Conservation (phyloP, 345 rosid species). For the Citrus unshiu region DNA sequence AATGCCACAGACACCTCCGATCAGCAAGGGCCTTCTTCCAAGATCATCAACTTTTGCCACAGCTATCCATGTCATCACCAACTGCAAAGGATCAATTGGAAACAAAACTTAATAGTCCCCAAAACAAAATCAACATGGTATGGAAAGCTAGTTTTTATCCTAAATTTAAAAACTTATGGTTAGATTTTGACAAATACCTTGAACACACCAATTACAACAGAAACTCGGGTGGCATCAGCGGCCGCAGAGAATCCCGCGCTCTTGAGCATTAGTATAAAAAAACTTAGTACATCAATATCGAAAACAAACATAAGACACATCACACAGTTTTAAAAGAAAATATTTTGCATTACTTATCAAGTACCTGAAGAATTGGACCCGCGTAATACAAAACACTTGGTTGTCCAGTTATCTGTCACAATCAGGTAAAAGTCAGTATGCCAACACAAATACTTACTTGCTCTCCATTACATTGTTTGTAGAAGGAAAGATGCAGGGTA, state of each 20-base stretch:
- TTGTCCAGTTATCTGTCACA: conserved; percentile 90
- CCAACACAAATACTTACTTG: conserved; percentile 1
- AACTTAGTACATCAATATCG: neutral
- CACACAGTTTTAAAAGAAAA: conserved; percentile 10
- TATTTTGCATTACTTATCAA: conserved; percentile 4
- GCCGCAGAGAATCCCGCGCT: conserved; percentile 98
- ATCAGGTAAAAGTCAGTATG: conserved; percentile 17
- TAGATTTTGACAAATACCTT: conserved; percentile 48
- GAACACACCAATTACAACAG: conserved; percentile 80
- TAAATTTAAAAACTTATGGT: neutral
- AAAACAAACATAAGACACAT: neutral
- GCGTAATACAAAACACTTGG: conserved; percentile 97
- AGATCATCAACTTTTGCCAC: conserved; percentile 85
- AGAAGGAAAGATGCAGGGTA: neutral
- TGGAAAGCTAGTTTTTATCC: neutral
- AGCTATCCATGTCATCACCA: conserved; percentile 85
- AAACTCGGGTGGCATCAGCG: conserved; percentile 93
- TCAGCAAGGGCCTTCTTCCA: conserved; percentile 89
- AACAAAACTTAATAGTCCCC: neutral
- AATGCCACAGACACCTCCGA: conserved; percentile 90
- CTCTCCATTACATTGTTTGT: neutral
- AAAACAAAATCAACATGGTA: neutral
- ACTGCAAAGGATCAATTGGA: conserved; percentile 32
- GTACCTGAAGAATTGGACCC: conserved; percentile 93
- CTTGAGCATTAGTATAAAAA: conserved; percentile 32